These are phyloP conservation scores for Pistacia vera DNA, from an alignment of 345 rosid genomes.

Conservation along the genomic window DNA sequence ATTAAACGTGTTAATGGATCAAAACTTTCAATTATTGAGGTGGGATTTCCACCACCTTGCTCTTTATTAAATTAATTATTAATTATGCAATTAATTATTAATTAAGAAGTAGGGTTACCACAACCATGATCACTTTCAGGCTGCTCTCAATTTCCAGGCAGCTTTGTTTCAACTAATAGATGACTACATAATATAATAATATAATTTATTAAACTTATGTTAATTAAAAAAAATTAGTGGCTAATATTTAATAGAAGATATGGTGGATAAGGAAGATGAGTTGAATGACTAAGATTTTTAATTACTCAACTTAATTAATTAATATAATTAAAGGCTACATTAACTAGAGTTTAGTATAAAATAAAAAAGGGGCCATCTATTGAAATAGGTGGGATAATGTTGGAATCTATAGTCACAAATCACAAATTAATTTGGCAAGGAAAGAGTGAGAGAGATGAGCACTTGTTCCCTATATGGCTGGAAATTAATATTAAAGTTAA, in stretches of 20 bases:
- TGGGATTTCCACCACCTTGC: slow-evolving; percentile 34
- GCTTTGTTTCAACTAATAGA: neutral
- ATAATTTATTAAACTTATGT: neutral
- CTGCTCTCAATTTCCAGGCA: slow-evolving; percentile 20
- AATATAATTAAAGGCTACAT: slow-evolving; percentile 15
- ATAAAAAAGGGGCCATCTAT: neutral
- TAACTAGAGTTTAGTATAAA: neutral
- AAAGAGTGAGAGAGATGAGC: slow-evolving; percentile 9
- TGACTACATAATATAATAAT: no score
- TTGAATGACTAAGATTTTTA: slow-evolving; percentile 8
- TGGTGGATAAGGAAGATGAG: slow-evolving; percentile 31
- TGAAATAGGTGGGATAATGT: slow-evolving; percentile 24
- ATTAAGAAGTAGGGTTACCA: slow-evolving; percentile 17
- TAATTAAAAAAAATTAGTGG: neutral
- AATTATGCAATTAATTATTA: slow-evolving; percentile 9
- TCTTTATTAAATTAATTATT: neutral
- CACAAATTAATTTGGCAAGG: neutral
- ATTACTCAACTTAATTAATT: neutral
- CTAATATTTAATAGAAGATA: slow-evolving; percentile 10
- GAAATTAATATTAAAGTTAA: neutral
- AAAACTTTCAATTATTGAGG: slow-evolving; percentile 24
- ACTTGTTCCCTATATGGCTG: slow-evolving; percentile 27
- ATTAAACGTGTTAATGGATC: neutral
- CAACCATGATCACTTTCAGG: slow-evolving; percentile 23
- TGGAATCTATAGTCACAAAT: slow-evolving; percentile 36